Percentiles rank a stretch among this genome's conserved stretches.
These are phyloP conservation scores for Diplodia scrobiculata DNA, from an alignment of 2,329 filamentous ascomycete species.

Conservation along the genomic window DNA sequence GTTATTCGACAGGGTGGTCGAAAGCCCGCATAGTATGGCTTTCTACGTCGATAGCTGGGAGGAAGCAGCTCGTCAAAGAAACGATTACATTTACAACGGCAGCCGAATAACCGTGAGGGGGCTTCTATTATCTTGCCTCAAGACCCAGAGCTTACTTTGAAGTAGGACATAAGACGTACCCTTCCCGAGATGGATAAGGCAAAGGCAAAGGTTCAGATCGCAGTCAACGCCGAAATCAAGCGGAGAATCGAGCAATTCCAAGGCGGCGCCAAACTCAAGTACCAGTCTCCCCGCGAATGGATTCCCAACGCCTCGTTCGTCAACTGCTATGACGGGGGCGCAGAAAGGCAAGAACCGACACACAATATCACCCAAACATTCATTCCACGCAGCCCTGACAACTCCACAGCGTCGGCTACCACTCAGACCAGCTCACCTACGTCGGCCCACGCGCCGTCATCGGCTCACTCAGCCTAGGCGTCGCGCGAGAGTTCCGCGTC, in stretches of 20 bases:
- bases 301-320: conserved; percentile 87
- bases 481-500: conserved; percentile 90
- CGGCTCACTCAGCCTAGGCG: conserved; percentile 85
- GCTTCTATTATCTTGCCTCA: neutral
- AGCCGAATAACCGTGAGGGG: conserved; percentile 59
- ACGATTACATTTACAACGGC: conserved; percentile 86
- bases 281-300: conserved; percentile 75
- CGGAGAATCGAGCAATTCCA: conserved; percentile 68
- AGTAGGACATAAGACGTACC: conserved; percentile 68
- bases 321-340: conserved; percentile 84
- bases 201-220: conserved; percentile 67
- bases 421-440: conserved; percentile 91
- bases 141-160: neutral
- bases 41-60: conserved; percentile 79
- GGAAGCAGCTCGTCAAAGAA: conserved; percentile 69
- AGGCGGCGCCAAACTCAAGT: conserved; percentile 69
- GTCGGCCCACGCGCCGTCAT: conserved; percentile 86
- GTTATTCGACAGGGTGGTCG: conserved; percentile 83
- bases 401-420: conserved; percentile 70
- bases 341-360: conserved; percentile 35
- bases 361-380: no score
- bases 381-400: neutral
- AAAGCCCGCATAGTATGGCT: conserved; percentile 78
- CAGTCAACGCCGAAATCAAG: conserved; percentile 77
- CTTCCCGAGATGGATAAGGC: conserved; percentile 73